Evolutionary conservation across 139 green algal species (phyloP), one percentile per base, ranked within the genome.

Genomic region (Chlamydomonas eustigma): DNA sequence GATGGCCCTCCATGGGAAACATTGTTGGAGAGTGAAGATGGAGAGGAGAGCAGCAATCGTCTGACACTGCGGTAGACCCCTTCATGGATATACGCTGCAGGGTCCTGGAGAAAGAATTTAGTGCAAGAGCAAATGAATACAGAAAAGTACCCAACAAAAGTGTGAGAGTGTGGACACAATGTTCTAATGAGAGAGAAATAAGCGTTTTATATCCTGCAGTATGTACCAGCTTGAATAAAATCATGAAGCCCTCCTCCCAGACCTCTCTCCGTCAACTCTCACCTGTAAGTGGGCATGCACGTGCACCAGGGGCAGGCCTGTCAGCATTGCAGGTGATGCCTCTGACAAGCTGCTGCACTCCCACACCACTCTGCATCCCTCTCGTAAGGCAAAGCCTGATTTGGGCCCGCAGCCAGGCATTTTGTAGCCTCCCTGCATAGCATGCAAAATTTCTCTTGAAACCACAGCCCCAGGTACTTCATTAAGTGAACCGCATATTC

Each of bases 261-360:
- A n/a, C n/a, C n/a, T n/a, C n/a, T n/a, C n/a, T n/a, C n/a, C n/a
- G n/a, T n/a, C n/a, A n/a, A n/a, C 18, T 58, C 44, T 18, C 44
- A 58, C 44, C 44, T 58, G 44, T 28, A 58, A 18, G 44, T 58
- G 12, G 12, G 44, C 12, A 12, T 58, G 44, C 12, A 58, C 12
- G 44, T 58, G 44, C 44, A 58, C 12, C 18, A 58, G 12, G 12
- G 44, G 44, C 44, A 58, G 12, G 33, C 73, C 36, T 3, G 74
- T 36, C 34, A 84, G 74, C 37, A 84, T 68, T 34, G 58, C 74
- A 31, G 79, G 79, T 22, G 68, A 78, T 2, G 79, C 79, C 4
- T 33, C 68, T n/a, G 68, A 35, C 28, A 80, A 58, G 33, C 31
- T 44, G 58, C 28, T 34, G 5, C 67, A 72, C 68, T 84, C 79